Evolutionary conservation across 352 stramenopile species (phyloP).

Genomic region (Phytopythium aichiense): DNA sequence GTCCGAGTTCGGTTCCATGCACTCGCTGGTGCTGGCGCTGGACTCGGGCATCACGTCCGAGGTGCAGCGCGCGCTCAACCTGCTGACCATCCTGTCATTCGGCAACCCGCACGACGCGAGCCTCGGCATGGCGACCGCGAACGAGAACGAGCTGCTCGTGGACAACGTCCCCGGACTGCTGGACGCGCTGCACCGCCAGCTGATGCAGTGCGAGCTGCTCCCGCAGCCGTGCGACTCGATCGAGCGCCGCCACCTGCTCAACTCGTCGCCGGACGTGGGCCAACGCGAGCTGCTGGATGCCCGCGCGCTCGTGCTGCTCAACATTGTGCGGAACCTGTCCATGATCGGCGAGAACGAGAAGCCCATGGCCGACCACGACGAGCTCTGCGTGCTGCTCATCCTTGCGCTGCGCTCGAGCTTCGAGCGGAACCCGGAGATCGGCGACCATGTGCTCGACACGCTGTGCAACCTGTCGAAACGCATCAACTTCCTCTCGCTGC

Average conservation of each 20-base stretch:
- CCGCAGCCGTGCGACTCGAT: constrained; percentile 11
- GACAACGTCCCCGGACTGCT: constrained; percentile 67
- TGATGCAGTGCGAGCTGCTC: constrained; percentile 48
- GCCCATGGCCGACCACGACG: constrained; percentile 57
- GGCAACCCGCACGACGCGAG: constrained; percentile 30
- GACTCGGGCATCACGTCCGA: constrained; percentile 59
- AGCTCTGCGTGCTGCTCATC: constrained; percentile 61
- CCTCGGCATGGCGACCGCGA: constrained; percentile 15
- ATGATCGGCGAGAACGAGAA: constrained; percentile 73
- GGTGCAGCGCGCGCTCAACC: constrained; percentile 52
- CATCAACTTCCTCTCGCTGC: constrained; percentile 64
- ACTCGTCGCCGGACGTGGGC: constrained; percentile 32
- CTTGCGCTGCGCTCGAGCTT: constrained; percentile 41
- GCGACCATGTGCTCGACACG: constrained; percentile 72
- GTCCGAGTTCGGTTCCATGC: constrained; percentile 53
- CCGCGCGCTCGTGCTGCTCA: constrained; percentile 51
- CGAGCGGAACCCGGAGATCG: constrained; percentile 40
- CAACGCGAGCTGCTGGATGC: constrained; percentile 57
- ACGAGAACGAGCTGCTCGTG: constrained; percentile 57
- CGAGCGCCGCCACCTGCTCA: constrained; percentile 34
- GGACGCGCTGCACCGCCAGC: constrained; percentile 70
- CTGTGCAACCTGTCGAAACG: constrained; percentile 65
- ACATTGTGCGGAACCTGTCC: constrained; percentile 76
- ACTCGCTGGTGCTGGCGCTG: constrained; percentile 65
- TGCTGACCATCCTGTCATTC: constrained; percentile 73